Conservation (phyloP, 1,139 yeast species). For the Magnusiomyces suaveolens region DNA sequence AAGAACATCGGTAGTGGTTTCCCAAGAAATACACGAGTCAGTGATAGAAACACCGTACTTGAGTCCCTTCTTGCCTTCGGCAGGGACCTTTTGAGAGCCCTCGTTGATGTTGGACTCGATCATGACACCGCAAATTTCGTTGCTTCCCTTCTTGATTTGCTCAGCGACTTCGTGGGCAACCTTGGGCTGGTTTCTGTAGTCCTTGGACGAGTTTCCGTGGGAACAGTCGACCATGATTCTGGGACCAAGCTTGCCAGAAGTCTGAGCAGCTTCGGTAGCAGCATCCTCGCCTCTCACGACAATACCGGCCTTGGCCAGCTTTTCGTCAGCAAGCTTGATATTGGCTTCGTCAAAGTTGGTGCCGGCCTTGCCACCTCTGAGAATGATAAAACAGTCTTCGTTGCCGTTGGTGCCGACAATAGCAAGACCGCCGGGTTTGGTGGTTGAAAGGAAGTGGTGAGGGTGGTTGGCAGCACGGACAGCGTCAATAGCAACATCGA, state of each 20-base stretch:
- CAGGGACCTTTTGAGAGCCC: conserved; percentile 75
- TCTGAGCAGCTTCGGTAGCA: conserved; percentile 54
- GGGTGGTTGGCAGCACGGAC: conserved; percentile 84
- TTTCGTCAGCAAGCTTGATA: conserved; percentile 58
- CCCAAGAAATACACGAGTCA: conserved; percentile 94
- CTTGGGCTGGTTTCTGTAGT: conserved; percentile 87
- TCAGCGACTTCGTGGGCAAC: conserved; percentile 71
- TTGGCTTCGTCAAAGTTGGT: conserved; percentile 82
- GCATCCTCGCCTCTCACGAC: neutral
- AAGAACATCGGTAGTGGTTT: conserved; percentile 73
- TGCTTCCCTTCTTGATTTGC: conserved; percentile 76
- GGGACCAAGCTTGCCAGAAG: conserved; percentile 35
- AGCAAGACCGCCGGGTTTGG: conserved; percentile 93
- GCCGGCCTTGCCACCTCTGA: conserved; percentile 92
- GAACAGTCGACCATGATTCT: conserved; percentile 92
- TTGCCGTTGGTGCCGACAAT: conserved; percentile 94
- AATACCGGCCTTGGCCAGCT: conserved; percentile 50
- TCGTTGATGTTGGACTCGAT: conserved; percentile 88
- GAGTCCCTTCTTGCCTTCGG: conserved; percentile 58
- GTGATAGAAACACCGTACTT: conserved; percentile 95
- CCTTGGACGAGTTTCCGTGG: conserved; percentile 92
- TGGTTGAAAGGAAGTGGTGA: conserved; percentile 94
- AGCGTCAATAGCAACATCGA: conserved; percentile 91
- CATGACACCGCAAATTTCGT: conserved; percentile 82
- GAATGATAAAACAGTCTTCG: conserved; percentile 60